Percentiles rank a stretch among this genome's conserved stretches.
Evolutionary conservation across 2,329 filamentous ascomycete genomes (phyloP).

Genomic region (Penicillium griseofulvum): DNA sequence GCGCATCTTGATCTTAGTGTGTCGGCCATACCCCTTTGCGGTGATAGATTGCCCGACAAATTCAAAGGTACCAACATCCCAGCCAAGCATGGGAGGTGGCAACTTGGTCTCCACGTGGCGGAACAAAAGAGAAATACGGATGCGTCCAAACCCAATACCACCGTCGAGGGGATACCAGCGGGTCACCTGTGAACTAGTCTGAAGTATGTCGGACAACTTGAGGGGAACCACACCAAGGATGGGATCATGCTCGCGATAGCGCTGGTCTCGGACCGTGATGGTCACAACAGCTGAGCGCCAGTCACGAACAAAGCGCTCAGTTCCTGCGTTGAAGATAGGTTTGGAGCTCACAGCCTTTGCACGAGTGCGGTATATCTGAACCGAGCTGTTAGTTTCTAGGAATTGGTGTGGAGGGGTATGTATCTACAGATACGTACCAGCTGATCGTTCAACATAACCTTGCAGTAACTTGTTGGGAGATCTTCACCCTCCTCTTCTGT

Average conservation of each 20-base stretch:
- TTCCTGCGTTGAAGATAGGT: conserved; percentile 96
- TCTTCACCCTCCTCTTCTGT: conserved; percentile 78
- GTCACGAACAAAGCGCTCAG: conserved; percentile 87
- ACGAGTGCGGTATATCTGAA: conserved; percentile 82
- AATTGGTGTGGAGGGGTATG: not conserved
- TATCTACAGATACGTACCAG: conserved; percentile 49
- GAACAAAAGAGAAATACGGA: conserved; percentile 86
- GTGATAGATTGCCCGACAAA: conserved; percentile 71
- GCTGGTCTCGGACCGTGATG: conserved; percentile 80
- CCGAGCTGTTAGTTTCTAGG: conserved; percentile 4
- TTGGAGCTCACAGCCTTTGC: conserved; percentile 91
- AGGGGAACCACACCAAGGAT: conserved; percentile 89
- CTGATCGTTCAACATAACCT: conserved; percentile 84
- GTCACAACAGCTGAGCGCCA: conserved; percentile 88
- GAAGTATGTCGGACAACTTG: conserved; percentile 81
- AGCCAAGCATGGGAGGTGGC: conserved; percentile 81
- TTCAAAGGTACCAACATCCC: conserved; percentile 94
- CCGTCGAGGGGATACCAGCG: conserved; percentile 97
- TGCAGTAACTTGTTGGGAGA: conserved; percentile 90
- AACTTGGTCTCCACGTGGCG: conserved; percentile 82
- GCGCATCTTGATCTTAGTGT: conserved; percentile 69
- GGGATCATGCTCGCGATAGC: conserved; percentile 89
- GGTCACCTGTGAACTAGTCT: conserved; percentile 81
- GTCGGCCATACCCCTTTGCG: conserved; percentile 60
- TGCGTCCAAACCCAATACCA: conserved; percentile 85